Evolutionary conservation across 768 basidiomycete genomes (phyloP).

Genomic region (Lactarius sanguifluus): DNA sequence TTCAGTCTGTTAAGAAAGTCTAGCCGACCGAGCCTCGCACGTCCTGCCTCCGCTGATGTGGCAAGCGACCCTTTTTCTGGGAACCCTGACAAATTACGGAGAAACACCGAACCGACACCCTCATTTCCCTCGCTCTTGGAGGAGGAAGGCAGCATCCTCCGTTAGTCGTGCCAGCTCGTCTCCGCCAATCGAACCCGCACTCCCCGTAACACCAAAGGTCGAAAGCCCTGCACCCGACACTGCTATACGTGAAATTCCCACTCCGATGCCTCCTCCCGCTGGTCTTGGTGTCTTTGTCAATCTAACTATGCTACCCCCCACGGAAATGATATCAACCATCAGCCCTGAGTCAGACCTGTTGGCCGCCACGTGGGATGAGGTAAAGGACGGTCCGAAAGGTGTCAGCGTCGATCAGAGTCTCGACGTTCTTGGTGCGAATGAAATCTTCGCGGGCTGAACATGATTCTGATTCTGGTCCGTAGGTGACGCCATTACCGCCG

Average conservation of each 20-base stretch:
- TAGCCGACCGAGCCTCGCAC: background rate
- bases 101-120: background rate
- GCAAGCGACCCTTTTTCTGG: background rate
- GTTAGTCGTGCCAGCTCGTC: background rate
- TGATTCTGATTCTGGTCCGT: background rate
- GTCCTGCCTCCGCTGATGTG: background rate
- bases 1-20: constrained; percentile 5
- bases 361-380: background rate
- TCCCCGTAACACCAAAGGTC: background rate
- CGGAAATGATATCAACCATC: background rate
- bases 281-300: background rate
- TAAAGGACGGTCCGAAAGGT: background rate
- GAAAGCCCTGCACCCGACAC: background rate
- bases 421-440: background rate
- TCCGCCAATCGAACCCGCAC: background rate
- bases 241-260: background rate
- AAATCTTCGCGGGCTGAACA: background rate
- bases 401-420: background rate
- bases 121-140: background rate
- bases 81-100: background rate
- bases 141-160: background rate
- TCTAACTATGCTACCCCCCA: background rate
- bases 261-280: background rate
- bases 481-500: background rate
- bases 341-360: constrained; percentile 3